Conservation (phyloP, 768 basidiomycete species). For the Hygrophoropsis aurantiaca region DNA sequence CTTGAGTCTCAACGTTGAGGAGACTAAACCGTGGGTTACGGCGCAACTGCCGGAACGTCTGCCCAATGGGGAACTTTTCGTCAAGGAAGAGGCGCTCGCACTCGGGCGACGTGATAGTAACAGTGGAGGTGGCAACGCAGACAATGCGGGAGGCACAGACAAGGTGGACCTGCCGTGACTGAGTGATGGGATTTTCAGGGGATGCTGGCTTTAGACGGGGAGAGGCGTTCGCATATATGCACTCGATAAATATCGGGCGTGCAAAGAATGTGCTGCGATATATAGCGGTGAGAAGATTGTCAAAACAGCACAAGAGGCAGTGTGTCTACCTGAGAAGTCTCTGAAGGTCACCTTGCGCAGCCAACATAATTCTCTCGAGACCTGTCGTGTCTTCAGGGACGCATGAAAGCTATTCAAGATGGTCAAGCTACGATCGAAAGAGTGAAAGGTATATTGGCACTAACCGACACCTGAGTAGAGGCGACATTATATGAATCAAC, state of each 20-base stretch:
- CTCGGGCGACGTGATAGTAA: conserved; percentile 55
- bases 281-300: not conserved
- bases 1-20: conserved; percentile 43
- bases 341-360: conserved; percentile 71
- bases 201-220: conserved; percentile 38
- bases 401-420: conserved; percentile 18
- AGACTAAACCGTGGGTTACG: conserved; percentile 59
- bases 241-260: conserved; percentile 56
- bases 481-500: conserved; percentile 22
- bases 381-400: conserved; percentile 40
- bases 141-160: conserved; percentile 52
- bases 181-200: conserved; percentile 50
- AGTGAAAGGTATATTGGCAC: not conserved
- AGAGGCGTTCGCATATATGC: conserved; percentile 52
- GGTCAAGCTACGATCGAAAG: conserved; percentile 2
- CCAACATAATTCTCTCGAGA: conserved; percentile 65
- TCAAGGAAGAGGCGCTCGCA: conserved; percentile 64
- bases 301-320: not conserved
- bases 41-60: conserved; percentile 59
- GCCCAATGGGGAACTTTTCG: conserved; percentile 67
- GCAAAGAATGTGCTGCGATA: conserved; percentile 60
- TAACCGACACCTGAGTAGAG: conserved; percentile 25
- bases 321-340: conserved; percentile 59
- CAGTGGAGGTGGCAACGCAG: conserved; percentile 66
- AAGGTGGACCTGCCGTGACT: conserved; percentile 66